Conservation (phyloP, 208 protist species). For the Wallacemonas collosoma region DNA sequence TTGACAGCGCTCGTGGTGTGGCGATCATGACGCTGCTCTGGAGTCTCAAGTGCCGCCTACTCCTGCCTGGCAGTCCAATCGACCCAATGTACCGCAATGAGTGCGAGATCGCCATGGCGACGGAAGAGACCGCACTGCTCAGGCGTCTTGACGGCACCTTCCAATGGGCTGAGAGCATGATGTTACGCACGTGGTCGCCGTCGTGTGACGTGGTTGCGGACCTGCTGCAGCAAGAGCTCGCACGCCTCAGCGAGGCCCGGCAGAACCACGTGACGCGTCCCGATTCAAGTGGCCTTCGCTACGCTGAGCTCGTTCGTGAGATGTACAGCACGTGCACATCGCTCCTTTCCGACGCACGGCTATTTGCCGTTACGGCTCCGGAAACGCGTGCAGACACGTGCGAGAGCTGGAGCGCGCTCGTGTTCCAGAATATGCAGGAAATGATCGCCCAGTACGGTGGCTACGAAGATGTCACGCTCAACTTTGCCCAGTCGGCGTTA, state of each 20-base stretch:
- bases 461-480: conserved; percentile 88
- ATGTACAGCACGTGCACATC: conserved; percentile 70
- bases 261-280: conserved; percentile 54
- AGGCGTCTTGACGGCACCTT: conserved; percentile 60
- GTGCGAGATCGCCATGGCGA: conserved; percentile 45
- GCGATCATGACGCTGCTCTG: conserved; percentile 55
- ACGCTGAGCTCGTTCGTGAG: conserved; percentile 66
- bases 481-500: conserved; percentile 78
- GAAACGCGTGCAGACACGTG: conserved; percentile 13
- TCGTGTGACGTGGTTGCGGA: conserved; percentile 38
- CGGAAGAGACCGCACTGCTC: conserved; percentile 46
- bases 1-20: neutral
- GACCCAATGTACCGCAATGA: conserved; percentile 78
- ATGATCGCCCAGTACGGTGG: conserved; percentile 74
- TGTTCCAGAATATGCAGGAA: conserved; percentile 73
- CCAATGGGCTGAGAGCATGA: conserved; percentile 54
- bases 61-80: conserved; percentile 76
- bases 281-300: conserved; percentile 64
- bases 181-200: conserved; percentile 45
- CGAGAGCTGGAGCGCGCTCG: conserved; percentile 68
- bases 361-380: conserved; percentile 29
- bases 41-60: conserved; percentile 76
- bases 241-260: conserved; percentile 28
- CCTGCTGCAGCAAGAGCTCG: conserved; percentile 45
- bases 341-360: conserved; percentile 68